Evolutionary conservation across 2,329 filamentous ascomycete genomes (phyloP).

Genomic region (Fusarium bulbicola): DNA sequence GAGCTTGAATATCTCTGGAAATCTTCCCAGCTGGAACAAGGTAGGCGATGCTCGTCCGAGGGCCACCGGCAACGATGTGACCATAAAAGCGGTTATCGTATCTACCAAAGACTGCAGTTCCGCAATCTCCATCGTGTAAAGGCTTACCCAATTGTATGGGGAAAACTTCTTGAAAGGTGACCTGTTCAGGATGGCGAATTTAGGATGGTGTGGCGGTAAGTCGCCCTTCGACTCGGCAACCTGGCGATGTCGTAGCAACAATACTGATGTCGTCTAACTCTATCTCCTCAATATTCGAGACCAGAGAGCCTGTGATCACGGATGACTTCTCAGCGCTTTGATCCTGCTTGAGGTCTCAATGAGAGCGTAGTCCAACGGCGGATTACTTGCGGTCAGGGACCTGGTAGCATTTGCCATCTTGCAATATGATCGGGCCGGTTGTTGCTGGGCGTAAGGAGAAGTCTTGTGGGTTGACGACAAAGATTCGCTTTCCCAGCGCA

Average conservation of each 20-base stretch:
- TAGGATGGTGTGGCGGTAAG: background rate
- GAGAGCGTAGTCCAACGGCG: background rate
- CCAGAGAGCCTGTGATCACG: accelerated
- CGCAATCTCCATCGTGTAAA: background rate
- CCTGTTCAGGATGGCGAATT: background rate
- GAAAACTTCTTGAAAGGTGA: accelerated
- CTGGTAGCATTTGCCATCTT: accelerated
- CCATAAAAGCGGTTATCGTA: accelerated
- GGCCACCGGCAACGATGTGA: background rate
- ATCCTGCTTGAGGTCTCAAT: background rate
- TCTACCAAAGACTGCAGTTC: accelerated
- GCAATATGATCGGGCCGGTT: accelerated
- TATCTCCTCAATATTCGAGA: background rate
- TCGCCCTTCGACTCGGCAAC: accelerated
- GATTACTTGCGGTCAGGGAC: accelerated
- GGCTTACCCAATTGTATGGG: accelerated
- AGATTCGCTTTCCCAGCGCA: accelerated
- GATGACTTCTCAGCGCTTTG: accelerated
- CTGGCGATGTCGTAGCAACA: accelerated
- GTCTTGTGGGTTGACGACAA: accelerated
- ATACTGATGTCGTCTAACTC: accelerated
- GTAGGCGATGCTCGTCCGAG: accelerated
- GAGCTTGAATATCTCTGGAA: accelerated
- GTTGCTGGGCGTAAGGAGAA: background rate
- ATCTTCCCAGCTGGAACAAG: background rate